A percentile compares a stretch with the other conserved stretches of the same genome.
Conservation (phyloP, 73 alveolate genomes). For the Paramecium biaurelia region DNA sequence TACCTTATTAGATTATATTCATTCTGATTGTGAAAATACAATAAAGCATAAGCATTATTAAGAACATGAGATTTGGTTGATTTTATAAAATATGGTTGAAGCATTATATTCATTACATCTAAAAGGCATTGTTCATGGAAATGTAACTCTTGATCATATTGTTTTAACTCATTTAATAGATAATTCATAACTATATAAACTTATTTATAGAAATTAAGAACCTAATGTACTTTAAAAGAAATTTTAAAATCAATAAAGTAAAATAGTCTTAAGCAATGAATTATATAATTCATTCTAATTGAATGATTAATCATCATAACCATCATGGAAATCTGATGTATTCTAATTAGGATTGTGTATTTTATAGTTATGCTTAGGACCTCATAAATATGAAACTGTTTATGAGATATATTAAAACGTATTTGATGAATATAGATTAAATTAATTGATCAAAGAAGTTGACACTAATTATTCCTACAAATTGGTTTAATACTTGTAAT, state of each 20-base stretch:
- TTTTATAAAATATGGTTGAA: neutral
- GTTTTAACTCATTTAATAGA: neutral
- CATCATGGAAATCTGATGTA: slow-evolving; percentile 36
- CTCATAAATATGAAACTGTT: neutral
- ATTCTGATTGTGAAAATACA: neutral
- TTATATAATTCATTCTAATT: neutral
- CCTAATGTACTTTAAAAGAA: neutral
- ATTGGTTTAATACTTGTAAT: neutral
- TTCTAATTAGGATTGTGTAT: slow-evolving; percentile 41
- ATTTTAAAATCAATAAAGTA: neutral
- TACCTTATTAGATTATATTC: slow-evolving; percentile 6
- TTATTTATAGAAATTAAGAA: neutral
- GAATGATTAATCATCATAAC: neutral
- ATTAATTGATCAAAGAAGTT: neutral
- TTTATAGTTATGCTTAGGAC: neutral
- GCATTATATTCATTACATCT: slow-evolving; percentile 21
- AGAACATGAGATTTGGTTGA: slow-evolving; percentile 19
- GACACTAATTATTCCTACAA: neutral
- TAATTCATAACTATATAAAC: neutral
- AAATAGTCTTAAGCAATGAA: neutral
- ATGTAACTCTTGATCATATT: slow-evolving; percentile 28
- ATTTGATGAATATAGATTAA: neutral
- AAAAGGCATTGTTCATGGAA: slow-evolving; percentile 37
- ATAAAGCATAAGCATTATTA: neutral
- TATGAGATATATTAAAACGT: neutral